A percentile compares a stretch with the other conserved stretches of the same genome.
Evolutionary conservation across 495 filamentous ascomycete genomes (phyloP).

Genomic region (Neurospora tetrasperma): DNA sequence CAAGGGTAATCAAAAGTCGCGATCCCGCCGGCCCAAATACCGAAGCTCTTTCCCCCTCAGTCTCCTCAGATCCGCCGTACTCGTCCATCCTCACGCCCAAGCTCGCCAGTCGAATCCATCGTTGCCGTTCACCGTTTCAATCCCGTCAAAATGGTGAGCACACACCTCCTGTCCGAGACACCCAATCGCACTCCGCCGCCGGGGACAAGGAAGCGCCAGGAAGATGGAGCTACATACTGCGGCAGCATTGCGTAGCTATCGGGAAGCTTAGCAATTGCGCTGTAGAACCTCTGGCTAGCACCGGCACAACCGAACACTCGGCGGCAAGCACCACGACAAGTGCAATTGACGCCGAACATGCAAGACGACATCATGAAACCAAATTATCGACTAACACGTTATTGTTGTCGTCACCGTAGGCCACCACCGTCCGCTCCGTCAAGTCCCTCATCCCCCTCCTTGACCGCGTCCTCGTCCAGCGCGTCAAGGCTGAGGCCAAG

Average conservation of each 20-base stretch:
- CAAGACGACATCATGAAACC: not conserved
- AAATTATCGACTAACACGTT: not conserved
- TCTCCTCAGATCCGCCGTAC: not conserved
- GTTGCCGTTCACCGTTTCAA: not conserved
- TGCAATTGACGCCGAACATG: not conserved
- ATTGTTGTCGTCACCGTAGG: slow-evolving; percentile 20
- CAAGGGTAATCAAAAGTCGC: not conserved
- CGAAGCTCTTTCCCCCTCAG: not conserved
- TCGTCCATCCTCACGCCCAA: not conserved
- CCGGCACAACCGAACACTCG: not conserved
- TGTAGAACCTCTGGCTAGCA: not conserved
- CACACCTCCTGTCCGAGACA: not conserved
- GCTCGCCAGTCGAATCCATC: not conserved
- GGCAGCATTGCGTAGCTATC: not conserved
- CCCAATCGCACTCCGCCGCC: not conserved
- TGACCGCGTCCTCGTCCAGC: slow-evolving; percentile 97
- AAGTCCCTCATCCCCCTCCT: slow-evolving; percentile 91
- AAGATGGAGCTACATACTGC: not conserved
- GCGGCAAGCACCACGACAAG: not conserved
- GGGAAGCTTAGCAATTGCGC: not conserved
- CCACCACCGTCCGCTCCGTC: slow-evolving; percentile 82
- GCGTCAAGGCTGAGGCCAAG: slow-evolving; percentile 93
- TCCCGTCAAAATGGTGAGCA: not conserved
- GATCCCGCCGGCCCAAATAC: not conserved
- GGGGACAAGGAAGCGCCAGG: not conserved